These are phyloP conservation scores for Populus tremula DNA, from an alignment of 345 rosid genomes.

Conservation along the genomic window DNA sequence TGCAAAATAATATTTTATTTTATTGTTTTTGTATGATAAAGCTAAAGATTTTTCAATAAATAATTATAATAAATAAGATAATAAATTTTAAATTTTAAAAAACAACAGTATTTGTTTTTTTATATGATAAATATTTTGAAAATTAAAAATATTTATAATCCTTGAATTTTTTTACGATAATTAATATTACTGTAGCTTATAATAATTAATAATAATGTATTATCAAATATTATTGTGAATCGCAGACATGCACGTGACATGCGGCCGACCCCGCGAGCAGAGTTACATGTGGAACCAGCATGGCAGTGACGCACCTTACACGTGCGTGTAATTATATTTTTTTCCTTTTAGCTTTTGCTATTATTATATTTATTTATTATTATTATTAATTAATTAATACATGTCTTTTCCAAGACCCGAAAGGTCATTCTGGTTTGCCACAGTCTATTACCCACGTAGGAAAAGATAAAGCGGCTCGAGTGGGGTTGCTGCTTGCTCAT, in stretches of 20 bases:
- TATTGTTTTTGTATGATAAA: no score
- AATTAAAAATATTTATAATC: no score
- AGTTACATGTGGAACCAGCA: conserved; percentile 51
- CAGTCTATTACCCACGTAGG: conserved; percentile 33
- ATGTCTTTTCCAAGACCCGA: conserved; percentile 25
- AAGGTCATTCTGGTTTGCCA: conserved; percentile 34
- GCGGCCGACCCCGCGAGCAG: conserved; percentile 57
- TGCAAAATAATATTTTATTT: no score
- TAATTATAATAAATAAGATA: no score
- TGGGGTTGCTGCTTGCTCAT: no score
- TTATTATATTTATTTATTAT: no score
- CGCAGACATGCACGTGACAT: conserved; percentile 54
- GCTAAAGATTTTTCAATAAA: accelerated
- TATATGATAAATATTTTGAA: accelerated
- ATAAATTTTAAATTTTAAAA: no score
- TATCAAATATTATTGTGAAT: not conserved
- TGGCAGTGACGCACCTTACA: conserved; percentile 53
- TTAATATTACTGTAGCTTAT: no score
- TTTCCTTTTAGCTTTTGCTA: not conserved
- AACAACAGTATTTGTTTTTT: no score
- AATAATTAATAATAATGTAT: no score
- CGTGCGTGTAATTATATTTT: conserved; percentile 15
- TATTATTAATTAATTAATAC: not conserved
- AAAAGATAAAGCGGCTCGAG: conserved; percentile 13
- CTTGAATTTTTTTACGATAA: accelerated